Base-by-base conservation (phyloP, 169 alveolate genomes). In the Besnoitia besnoiti region DNA sequence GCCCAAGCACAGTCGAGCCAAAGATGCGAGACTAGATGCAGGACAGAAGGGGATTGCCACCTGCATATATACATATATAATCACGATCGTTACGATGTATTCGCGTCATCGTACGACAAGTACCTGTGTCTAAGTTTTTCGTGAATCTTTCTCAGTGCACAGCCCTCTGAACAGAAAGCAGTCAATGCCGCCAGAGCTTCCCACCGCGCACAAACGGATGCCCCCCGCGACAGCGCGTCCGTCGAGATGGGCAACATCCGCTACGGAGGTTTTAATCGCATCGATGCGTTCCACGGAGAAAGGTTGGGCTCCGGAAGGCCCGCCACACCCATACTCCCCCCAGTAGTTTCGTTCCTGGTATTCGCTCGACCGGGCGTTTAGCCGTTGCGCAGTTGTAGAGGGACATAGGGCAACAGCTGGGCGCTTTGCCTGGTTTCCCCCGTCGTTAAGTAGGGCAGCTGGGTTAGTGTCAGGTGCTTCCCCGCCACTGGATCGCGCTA, bases 121-220 rank as follows among this genome's bases (percentile, higher is more conserved):
- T n/a, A n/a, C n/a, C n/a, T n/a, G n/a, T n/a, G n/a, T n/a, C n/a
- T n/a, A n/a, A n/a, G n/a, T n/a, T n/a, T n/a, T n/a, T n/a, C n/a
- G n/a, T n/a, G n/a, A n/a, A n/a, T n/a, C n/a, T n/a, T n/a, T n/a
- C n/a, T n/a, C n/a, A n/a, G n/a, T n/a, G n/a, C n/a, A n/a, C n/a
- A n/a, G 24, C 67, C 24, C 67, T 55, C 67, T 21, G 67, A 73
- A 73, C 14, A 16, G 39, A 16, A 73, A 73, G 82, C 82, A 73
- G 12, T 73, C 82, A n/a, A 73, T 73, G n/a, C 82, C 82, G 39
- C 82, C 82, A 37, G 82, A 73, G 82, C 82, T 73, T 24, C 82
- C 82, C 46, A 37, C 46, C n/a, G n/a, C 82, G 21, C 82, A 73
- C 12, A 73, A 24, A 4, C 46, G 39, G 12, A 73, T n/a, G n/a